These are phyloP conservation scores for Backusella morwellensis DNA, from an alignment of 192 early-diverging fungal species.

Conservation along the genomic window DNA sequence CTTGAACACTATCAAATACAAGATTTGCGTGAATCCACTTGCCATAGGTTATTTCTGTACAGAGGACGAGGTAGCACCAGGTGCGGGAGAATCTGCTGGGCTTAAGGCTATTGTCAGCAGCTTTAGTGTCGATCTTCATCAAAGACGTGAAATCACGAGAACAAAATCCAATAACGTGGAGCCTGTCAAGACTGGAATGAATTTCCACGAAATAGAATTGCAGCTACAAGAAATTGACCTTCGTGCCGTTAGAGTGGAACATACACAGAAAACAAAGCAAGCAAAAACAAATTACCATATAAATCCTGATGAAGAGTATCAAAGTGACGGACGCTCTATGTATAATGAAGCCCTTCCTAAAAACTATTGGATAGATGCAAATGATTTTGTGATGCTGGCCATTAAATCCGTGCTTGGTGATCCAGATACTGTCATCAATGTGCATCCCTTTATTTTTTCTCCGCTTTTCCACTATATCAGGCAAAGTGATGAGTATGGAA, in stretches of 20 bases:
- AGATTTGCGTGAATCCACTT: slow-evolving; percentile 27
- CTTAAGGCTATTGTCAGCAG: slow-evolving; percentile 25
- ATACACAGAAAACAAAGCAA: neutral
- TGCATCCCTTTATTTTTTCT: slow-evolving; percentile 16
- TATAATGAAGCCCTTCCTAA: neutral
- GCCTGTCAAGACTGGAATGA: slow-evolving; percentile 23
- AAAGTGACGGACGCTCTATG: neutral
- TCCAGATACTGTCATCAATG: neutral
- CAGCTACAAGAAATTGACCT: slow-evolving; percentile 35
- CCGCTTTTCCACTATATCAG: slow-evolving; percentile 10
- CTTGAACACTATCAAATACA: slow-evolving; percentile 32
- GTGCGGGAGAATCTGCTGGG: slow-evolving; percentile 23
- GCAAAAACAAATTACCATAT: neutral
- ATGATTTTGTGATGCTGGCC: slow-evolving; percentile 11
- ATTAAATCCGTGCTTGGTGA: neutral
- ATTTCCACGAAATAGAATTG: slow-evolving; percentile 35
- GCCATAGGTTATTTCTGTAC: slow-evolving; percentile 31
- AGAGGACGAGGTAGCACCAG: slow-evolving; percentile 14
- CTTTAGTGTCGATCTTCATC: slow-evolving; percentile 38
- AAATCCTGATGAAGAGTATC: neutral
- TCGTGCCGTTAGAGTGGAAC: slow-evolving; percentile 18
- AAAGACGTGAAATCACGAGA: slow-evolving; percentile 18
- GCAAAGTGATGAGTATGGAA: neutral
- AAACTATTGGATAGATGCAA: slow-evolving; percentile 14
- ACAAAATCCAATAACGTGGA: slow-evolving; percentile 3